phyloP scores from a whole-genome alignment of 2,329 filamentous ascomycete species.

The Meredithiella fracta region DNA sequence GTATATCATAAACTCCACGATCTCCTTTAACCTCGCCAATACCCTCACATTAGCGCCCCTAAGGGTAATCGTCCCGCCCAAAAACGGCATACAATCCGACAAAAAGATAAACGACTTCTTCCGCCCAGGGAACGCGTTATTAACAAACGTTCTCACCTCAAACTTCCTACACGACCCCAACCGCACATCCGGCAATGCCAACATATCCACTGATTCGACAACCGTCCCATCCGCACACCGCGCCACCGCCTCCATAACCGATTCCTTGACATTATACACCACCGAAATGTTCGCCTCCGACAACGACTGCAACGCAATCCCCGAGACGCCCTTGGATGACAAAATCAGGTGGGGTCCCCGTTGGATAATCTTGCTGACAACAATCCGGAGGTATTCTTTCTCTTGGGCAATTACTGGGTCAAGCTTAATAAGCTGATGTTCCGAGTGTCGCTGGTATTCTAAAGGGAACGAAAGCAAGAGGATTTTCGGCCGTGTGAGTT shows the following conservation, averaged over 20 bases:
- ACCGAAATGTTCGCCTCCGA: conserved; percentile 82
- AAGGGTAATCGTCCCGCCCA: conserved; percentile 88
- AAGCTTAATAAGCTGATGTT: conserved; percentile 90
- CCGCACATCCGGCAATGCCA: conserved; percentile 53
- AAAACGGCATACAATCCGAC: conserved; percentile 72
- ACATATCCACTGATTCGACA: conserved; percentile 87
- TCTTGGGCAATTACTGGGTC: conserved; percentile 95
- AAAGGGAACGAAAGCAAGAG: conserved; percentile 88
- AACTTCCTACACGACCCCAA: conserved; percentile 73
- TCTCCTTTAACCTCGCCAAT: conserved; percentile 68
- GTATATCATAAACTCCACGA: conserved; percentile 98
- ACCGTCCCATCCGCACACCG: conserved; percentile 82
- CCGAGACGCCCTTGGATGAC: conserved; percentile 86
- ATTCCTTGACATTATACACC: conserved; percentile 90
- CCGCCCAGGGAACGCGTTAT: conserved; percentile 51
- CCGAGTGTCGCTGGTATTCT: conserved; percentile 75
- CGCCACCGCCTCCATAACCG: conserved; percentile 87
- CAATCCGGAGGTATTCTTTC: conserved; percentile 76
- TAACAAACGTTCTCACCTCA: conserved; percentile 89
- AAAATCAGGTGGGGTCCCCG: conserved; percentile 72
- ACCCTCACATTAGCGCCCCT: conserved; percentile 59
- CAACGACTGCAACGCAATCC: conserved; percentile 74
- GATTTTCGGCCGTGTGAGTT: conserved; percentile 68
- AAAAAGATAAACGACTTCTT: conserved; percentile 96
- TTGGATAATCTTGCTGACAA: conserved; percentile 80